Conservation (phyloP, 352 stramenopile species). For the Blastocystis sp. region DNA sequence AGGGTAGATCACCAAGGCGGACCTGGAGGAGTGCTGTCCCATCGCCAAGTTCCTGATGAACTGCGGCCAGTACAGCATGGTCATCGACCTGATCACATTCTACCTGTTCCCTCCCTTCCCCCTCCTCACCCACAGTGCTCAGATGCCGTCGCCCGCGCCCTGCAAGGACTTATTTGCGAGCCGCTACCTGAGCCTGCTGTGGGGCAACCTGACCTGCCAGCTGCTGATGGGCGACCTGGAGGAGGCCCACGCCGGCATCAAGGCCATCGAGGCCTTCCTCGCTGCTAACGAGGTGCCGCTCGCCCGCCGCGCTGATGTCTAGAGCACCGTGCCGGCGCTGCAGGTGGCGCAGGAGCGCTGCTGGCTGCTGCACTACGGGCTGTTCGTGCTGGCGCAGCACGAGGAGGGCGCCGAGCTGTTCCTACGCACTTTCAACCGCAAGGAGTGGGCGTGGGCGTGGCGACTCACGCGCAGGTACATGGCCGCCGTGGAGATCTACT, state of each 20-base stretch:
- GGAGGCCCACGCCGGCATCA: neutral
- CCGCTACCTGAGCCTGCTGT: neutral
- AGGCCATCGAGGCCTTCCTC: neutral
- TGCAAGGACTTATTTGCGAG: neutral
- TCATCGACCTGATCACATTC: neutral
- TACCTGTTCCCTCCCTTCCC: neutral
- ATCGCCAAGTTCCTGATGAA: slow-evolving; percentile 38
- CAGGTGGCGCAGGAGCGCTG: neutral
- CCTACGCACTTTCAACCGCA: neutral
- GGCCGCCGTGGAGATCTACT: neutral
- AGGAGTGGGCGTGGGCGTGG: neutral
- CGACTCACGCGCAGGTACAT: neutral
- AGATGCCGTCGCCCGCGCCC: neutral
- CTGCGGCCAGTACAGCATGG: neutral
- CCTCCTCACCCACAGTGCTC: neutral
- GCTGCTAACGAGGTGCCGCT: too few species aligned
- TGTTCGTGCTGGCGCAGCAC: neutral
- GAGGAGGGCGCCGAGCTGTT: neutral
- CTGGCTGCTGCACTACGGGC: slow-evolving; percentile 4
- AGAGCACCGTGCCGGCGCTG: neutral
- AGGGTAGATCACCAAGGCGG: neutral
- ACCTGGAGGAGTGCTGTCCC: neutral
- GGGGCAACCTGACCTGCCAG: slow-evolving; percentile 35
- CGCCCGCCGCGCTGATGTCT: too few species aligned
- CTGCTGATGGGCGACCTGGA: neutral